phyloP scores from a whole-genome alignment of 140 eudicot species.

The Oenanthe javanica region DNA sequence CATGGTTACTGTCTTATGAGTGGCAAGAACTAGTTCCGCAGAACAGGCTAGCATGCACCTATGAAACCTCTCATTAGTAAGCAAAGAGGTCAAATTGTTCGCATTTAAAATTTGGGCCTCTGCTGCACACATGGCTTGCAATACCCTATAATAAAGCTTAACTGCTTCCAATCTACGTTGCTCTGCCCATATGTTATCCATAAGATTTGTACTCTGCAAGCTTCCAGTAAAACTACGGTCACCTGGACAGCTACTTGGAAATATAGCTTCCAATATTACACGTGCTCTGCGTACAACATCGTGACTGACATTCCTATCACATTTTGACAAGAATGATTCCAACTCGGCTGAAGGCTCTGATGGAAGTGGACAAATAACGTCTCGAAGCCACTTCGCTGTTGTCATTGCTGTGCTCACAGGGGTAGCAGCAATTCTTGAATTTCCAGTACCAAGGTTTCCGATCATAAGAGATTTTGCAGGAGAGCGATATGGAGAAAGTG shows the following conservation, averaged over 20 bases:
- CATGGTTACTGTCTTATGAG: slow-evolving; percentile 96
- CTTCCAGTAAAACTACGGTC: slow-evolving; percentile 40
- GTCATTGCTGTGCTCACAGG: slow-evolving; percentile 98
- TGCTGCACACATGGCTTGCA: slow-evolving; percentile 91
- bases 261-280: slow-evolving; percentile 81
- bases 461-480: slow-evolving; percentile 38
- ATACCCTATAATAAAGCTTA: slow-evolving; percentile 76
- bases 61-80: slow-evolving; percentile 91
- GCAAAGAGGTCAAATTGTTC: slow-evolving; percentile 66
- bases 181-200: slow-evolving; percentile 95
- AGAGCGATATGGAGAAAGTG: slow-evolving; percentile 85
- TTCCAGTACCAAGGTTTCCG: slow-evolving; percentile 21
- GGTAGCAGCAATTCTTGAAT: slow-evolving; percentile 44
- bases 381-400: slow-evolving; percentile 89
- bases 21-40: slow-evolving; percentile 95
- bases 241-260: slow-evolving; percentile 74
- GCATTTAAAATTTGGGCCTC: slow-evolving; percentile 75
- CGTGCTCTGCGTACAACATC: slow-evolving; percentile 78
- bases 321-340: slow-evolving; percentile 49
- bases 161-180: slow-evolving; percentile 81
- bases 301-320: slow-evolving; percentile 71
- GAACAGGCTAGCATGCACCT: slow-evolving; percentile 98
- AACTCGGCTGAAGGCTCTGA: slow-evolving; percentile 65
- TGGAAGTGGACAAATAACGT: slow-evolving; percentile 78
- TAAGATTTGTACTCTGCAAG: slow-evolving; percentile 54